phyloP scores from a whole-genome alignment of 768 basidiomycete species.

The Boletus vermiculosoides region DNA sequence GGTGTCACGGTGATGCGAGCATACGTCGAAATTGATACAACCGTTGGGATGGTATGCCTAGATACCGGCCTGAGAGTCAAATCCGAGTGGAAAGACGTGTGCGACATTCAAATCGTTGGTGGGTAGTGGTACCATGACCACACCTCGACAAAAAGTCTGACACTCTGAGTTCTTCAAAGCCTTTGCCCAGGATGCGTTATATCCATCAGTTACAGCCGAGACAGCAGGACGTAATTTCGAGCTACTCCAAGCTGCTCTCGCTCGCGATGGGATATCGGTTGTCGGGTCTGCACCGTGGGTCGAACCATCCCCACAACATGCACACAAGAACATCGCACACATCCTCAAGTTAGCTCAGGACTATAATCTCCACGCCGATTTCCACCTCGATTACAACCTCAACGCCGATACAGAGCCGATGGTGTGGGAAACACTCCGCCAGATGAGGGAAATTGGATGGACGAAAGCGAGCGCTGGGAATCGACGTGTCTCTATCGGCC shows the following conservation, averaged over 20 bases:
- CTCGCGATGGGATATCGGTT: slow-evolving; percentile 42
- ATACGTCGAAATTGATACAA: slow-evolving; percentile 63
- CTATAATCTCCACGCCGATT: slow-evolving; percentile 48
- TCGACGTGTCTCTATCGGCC: slow-evolving; percentile 51
- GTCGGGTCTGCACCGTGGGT: slow-evolving; percentile 68
- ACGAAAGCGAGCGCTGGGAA: slow-evolving; percentile 29
- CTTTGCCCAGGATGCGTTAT: slow-evolving; percentile 63
- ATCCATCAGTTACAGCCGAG: slow-evolving; percentile 33
- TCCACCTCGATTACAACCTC: slow-evolving; percentile 69
- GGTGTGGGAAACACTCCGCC: slow-evolving; percentile 52
- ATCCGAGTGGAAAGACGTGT: slow-evolving; percentile 43
- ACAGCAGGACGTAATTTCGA: slow-evolving; percentile 45
- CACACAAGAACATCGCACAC: slow-evolving; percentile 52
- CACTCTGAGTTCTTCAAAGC: slow-evolving; percentile 37
- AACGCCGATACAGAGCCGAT: slow-evolving; percentile 50
- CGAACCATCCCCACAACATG: slow-evolving; percentile 47
- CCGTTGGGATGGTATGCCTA: slow-evolving; percentile 54
- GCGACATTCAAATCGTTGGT: slow-evolving; percentile 62
- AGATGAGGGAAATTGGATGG: slow-evolving; percentile 35
- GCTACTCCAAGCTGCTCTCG: slow-evolving; percentile 45
- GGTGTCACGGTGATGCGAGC: slow-evolving; percentile 68
- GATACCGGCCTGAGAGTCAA: slow-evolving; percentile 50
- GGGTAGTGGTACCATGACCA: not conserved
- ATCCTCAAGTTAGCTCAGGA: slow-evolving; percentile 47
- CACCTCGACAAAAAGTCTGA: not conserved